phyloP scores from a whole-genome alignment of 306 rosid genomes.

The Sicyos edulis region DNA sequence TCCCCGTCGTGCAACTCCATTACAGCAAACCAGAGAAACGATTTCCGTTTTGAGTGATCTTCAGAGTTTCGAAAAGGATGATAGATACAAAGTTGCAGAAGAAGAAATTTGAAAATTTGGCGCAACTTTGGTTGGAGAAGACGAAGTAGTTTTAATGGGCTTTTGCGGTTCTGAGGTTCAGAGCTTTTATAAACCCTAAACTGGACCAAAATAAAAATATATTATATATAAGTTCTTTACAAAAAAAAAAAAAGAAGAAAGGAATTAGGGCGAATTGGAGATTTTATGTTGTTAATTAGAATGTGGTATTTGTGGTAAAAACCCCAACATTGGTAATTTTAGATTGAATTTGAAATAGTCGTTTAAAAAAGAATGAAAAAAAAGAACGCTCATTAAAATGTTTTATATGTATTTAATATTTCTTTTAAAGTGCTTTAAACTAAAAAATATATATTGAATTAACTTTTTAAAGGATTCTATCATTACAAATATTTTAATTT shows the following conservation, averaged over 20 bases:
- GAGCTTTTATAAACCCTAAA: conserved; percentile 23
- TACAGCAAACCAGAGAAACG: not conserved
- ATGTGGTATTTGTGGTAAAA: not conserved
- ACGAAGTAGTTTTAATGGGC: conserved; percentile 6
- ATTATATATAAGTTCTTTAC: not conserved
- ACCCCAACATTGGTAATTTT: too few species aligned
- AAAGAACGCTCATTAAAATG: too few species aligned
- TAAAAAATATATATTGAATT: too few species aligned
- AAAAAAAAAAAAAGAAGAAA: not conserved
- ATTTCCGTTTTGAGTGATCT: not conserved
- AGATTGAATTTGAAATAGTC: too few species aligned
- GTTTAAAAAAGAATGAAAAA: too few species aligned
- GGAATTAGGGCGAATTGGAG: conserved; percentile 15
- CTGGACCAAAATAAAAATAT: not conserved
- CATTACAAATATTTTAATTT: too few species aligned
- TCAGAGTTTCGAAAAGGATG: not conserved
- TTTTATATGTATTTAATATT: too few species aligned
- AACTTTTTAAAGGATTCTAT: too few species aligned
- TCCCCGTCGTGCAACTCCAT: conserved; percentile 21
- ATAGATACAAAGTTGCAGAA: not conserved
- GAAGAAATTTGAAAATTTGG: conserved; percentile 13
- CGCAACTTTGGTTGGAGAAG: conserved; percentile 17
- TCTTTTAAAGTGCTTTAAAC: too few species aligned
- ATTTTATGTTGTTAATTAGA: not conserved
- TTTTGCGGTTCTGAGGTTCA: conserved; percentile 11